Base-by-base conservation (phyloP, 352 stramenopile species). In the Globisporangium spiculum region DNA sequence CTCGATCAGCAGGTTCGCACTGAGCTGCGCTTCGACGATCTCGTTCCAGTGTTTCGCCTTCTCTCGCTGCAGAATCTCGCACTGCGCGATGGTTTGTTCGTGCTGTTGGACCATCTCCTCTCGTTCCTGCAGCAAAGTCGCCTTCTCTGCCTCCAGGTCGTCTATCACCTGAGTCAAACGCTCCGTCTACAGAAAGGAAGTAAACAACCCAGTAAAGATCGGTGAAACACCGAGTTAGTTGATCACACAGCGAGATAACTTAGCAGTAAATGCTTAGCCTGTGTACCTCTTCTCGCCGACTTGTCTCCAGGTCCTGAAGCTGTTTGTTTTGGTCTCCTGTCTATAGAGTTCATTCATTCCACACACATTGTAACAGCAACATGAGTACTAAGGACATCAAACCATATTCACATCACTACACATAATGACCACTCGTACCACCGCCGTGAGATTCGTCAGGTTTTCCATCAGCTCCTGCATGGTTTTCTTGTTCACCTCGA, bases 1-100 rank as follows among this genome's bases (percentile, higher is more conserved):
- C 76, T 93, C 86, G 52, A 93, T 92, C 22, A 91, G 72, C 46
- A 91, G 58, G 55, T 92, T 92, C 24, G 86, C 82, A 63, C 84
- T 92, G 18, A 91, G 67, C 73, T 94, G 84, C 10, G 79, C 83
- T 22, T 79, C 63, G 27, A 91, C 79, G 68, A 91, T 90, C 38
- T 92, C 84, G 55, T 88, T 92, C 79, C 76, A 89, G 50, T 89
- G 80, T 50, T 83, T 82, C 8, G 80, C 76, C 53, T 91, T 90
- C 59, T 90, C 81, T 22, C 78, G 68, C 55, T 92, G 79, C 16
- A 90, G 65, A 18, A 78, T 26, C 27, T 91, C 81, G 48, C 81
- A 85, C 50, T 86, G 76, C 10, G 74, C 76, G 0, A 86, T 20
- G 32, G 87, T 76, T 14, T 79, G 72, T 56, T 83, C 74, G 12